phyloP scores from a whole-genome alignment of 2,329 filamentous ascomycete species.

The Rhexocercosporidium sp. region DNA sequence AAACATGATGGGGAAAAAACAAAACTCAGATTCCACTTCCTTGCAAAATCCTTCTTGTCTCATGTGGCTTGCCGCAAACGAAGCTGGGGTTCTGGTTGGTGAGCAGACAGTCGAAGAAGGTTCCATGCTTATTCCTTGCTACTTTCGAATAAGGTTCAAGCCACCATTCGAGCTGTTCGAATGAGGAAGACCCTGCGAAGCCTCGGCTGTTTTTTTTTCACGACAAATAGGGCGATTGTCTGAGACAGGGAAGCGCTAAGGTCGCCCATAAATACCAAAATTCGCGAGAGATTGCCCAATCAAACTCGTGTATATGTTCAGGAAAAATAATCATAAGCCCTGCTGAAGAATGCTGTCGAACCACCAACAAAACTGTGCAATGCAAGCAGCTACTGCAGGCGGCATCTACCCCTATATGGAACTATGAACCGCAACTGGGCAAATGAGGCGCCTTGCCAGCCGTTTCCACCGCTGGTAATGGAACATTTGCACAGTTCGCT shows the following conservation, averaged over 20 bases:
- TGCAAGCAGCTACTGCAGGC: too few species aligned
- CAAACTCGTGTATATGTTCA: background rate
- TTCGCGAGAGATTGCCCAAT: background rate
- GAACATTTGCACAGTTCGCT: background rate
- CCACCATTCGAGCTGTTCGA: background rate
- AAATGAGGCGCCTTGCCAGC: slow-evolving; percentile 1
- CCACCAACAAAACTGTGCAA: background rate
- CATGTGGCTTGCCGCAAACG: background rate
- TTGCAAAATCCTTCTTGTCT: background rate
- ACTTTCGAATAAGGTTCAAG: background rate
- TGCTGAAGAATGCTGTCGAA: background rate
- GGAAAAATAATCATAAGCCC: background rate
- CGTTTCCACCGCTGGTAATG: background rate
- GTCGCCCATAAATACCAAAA: background rate
- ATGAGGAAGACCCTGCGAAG: too few species aligned
- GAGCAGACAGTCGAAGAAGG: background rate
- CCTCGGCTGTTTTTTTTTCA: background rate
- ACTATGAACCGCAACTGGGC: background rate
- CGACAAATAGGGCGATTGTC: background rate
- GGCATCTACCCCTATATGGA: too few species aligned
- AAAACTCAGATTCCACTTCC: background rate
- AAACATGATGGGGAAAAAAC: background rate
- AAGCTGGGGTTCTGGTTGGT: background rate
- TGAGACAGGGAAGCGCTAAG: background rate
- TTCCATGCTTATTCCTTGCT: background rate